These are phyloP conservation scores for Roridomyces roridus DNA, from an alignment of 768 basidiomycete species.

Conservation along the genomic window DNA sequence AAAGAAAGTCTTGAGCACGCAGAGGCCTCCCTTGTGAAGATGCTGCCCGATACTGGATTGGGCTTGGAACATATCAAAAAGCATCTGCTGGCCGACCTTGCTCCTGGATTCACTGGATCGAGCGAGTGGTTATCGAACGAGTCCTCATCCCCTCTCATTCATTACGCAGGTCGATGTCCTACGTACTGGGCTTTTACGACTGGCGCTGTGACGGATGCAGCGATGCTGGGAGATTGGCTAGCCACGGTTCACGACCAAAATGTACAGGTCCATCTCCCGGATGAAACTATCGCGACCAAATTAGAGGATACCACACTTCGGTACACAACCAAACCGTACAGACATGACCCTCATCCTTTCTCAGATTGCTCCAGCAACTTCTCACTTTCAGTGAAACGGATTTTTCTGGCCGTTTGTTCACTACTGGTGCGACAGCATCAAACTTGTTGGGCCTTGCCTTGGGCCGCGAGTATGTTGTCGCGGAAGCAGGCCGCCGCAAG, in stretches of 20 bases:
- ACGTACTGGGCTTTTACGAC: conserved; percentile 22
- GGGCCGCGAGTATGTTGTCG: conserved; percentile 21
- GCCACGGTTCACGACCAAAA: conserved; percentile 23
- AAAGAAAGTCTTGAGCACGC: conserved; percentile 2
- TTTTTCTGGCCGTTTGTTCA: conserved; percentile 18
- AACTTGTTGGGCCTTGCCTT: conserved; percentile 18
- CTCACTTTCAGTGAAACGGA: conserved; percentile 4
- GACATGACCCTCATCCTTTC: background rate
- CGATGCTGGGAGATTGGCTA: conserved; percentile 20
- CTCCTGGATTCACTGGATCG: conserved; percentile 17
- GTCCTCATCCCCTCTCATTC: background rate
- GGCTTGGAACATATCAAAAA: conserved; percentile 15
- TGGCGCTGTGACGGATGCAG: conserved; percentile 20
- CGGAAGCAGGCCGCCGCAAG: conserved; percentile 17
- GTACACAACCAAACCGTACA: background rate
- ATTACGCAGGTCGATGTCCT: conserved; percentile 1
- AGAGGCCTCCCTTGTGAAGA: conserved; percentile 3
- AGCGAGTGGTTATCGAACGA: background rate
- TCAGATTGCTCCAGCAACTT: conserved; percentile 23
- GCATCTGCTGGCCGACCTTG: conserved; percentile 18
- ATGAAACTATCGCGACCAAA: conserved; percentile 12
- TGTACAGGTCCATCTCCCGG: conserved; percentile 18
- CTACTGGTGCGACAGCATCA: conserved; percentile 21
- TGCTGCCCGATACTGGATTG: conserved; percentile 13
- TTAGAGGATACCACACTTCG: conserved; percentile 14